Evolutionary conservation across 306 rosid species (phyloP).

Genomic region (barrel medic (Medicago truncatula)): DNA sequence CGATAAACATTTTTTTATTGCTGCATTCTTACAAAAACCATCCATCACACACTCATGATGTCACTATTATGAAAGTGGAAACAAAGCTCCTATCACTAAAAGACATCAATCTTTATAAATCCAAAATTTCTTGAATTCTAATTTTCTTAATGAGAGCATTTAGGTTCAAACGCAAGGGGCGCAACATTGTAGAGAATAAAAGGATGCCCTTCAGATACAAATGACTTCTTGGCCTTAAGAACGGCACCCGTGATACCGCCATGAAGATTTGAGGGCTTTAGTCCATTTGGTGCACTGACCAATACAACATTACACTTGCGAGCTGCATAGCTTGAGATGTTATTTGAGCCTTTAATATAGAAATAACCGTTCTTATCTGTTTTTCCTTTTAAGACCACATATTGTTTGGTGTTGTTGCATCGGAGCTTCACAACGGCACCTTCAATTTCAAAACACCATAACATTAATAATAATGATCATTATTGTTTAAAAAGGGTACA

Average conservation of each 20-base stretch:
- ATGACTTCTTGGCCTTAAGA: slow-evolving; percentile 60
- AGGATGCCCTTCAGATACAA: slow-evolving; percentile 44
- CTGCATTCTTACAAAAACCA: background rate
- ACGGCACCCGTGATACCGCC: slow-evolving; percentile 62
- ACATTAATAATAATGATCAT: slow-evolving; percentile 25
- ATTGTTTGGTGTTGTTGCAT: slow-evolving; percentile 73
- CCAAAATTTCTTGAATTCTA: background rate
- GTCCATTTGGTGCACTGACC: slow-evolving; percentile 52
- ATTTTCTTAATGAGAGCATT: slow-evolving; percentile 43
- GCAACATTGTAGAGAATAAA: slow-evolving; percentile 71
- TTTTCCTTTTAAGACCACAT: slow-evolving; percentile 30
- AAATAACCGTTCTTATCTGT: slow-evolving; percentile 81
- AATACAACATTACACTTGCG: slow-evolving; percentile 70
- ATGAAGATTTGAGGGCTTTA: slow-evolving; percentile 60
- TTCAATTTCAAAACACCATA: slow-evolving; percentile 20
- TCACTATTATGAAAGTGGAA: background rate
- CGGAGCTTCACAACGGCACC: slow-evolving; percentile 72
- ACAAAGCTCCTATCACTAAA: background rate
- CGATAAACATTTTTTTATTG: background rate
- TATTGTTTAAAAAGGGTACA: background rate
- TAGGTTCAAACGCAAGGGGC: slow-evolving; percentile 84
- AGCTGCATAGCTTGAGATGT: slow-evolving; percentile 65
- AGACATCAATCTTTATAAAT: background rate
- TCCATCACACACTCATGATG: background rate
- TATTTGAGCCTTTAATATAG: slow-evolving; percentile 65